These are phyloP conservation scores for Rosa rugosa DNA, from an alignment of 306 rosid species.

Conservation along the genomic window DNA sequence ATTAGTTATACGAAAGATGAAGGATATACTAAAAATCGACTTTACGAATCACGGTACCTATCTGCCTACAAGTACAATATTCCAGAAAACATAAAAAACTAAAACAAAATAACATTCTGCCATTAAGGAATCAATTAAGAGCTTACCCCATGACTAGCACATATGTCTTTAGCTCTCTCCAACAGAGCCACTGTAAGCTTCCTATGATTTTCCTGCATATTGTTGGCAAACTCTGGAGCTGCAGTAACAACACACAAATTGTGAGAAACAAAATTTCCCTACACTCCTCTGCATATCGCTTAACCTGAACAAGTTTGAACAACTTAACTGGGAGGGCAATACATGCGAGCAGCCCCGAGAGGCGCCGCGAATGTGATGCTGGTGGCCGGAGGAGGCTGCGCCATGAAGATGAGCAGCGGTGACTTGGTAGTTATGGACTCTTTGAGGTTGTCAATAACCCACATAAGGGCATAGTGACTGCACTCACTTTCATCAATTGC, in stretches of 20 bases:
- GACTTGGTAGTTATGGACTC: slow-evolving; percentile 31
- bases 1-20: not conserved
- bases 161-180: slow-evolving; percentile 49
- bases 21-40: not conserved
- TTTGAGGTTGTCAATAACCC: slow-evolving; percentile 49
- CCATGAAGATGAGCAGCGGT: slow-evolving; percentile 44
- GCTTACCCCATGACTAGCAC: slow-evolving; percentile 47
- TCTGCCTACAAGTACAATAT: not conserved
- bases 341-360: slow-evolving; percentile 48
- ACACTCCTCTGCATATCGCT: not conserved
- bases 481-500: slow-evolving; percentile 53
- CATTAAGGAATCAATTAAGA: not conserved
- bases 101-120: not conserved
- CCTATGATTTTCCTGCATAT: slow-evolving; percentile 38
- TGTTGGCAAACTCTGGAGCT: slow-evolving; percentile 36
- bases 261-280: slow-evolving; percentile 7
- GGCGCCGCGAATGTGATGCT: slow-evolving; percentile 31
- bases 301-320: not conserved
- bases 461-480: slow-evolving; percentile 47
- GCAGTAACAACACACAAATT: not conserved
- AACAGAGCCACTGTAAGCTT: slow-evolving; percentile 38
- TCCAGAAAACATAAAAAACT: not conserved
- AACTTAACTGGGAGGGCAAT: slow-evolving; percentile 42
- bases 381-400: slow-evolving; percentile 33
- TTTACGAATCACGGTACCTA: not conserved